Conservation (phyloP, 345 rosid species). For the Populus pruinosa region DNA sequence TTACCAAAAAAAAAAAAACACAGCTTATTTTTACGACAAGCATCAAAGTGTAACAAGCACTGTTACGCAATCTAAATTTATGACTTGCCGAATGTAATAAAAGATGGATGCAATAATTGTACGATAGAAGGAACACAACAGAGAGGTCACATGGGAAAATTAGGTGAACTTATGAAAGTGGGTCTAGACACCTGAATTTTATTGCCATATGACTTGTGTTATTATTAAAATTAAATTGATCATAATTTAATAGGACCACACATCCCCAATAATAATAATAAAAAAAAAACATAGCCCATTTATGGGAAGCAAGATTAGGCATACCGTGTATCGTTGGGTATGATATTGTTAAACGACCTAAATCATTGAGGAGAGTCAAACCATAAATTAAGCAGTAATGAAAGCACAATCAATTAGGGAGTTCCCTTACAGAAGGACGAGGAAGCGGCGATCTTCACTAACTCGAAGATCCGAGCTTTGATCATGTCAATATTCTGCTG, state of each 20-base stretch:
- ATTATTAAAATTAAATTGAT: not conserved
- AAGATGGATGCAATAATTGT: not conserved
- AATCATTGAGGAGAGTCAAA: slow-evolving; percentile 4
- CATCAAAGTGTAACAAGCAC: not conserved
- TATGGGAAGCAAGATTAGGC: slow-evolving; percentile 2
- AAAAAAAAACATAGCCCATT: not conserved
- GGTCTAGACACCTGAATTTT: not conserved
- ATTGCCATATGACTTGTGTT: not conserved
- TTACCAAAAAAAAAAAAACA: too few relatives aligned
- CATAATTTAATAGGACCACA: not conserved
- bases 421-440: too few relatives aligned
- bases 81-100: not conserved
- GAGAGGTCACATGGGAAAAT: not conserved
- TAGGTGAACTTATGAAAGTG: slow-evolving; percentile 6
- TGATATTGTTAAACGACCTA: not conserved
- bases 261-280: not conserved
- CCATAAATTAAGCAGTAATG: not conserved
- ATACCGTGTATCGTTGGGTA: not conserved
- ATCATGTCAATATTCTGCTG: not conserved
- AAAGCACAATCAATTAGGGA: not conserved
- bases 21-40: not conserved
- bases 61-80: not conserved
- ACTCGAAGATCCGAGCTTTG: too few relatives aligned
- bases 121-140: not conserved
- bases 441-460: not conserved